A percentile compares a stretch with the other conserved stretches of the same genome.
Conservation (phyloP, 768 basidiomycete genomes). For the Tylopilus plumbeoviolaceoides region DNA sequence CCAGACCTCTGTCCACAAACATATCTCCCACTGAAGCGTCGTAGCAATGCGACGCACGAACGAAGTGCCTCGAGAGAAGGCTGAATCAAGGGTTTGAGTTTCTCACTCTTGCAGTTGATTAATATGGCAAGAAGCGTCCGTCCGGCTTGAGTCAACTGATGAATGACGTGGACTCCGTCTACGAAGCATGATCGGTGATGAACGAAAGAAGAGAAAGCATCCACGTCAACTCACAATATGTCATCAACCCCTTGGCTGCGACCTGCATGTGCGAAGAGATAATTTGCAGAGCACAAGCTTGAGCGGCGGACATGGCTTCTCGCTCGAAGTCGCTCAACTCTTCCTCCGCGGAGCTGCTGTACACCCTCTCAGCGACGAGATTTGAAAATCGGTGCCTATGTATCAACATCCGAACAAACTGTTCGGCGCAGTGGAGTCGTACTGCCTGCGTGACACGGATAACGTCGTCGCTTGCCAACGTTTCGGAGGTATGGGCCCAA, state of each 20-base stretch:
- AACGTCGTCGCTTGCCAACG: slow-evolving; percentile 78
- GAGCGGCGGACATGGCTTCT: slow-evolving; percentile 74
- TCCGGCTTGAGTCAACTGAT: slow-evolving; percentile 91
- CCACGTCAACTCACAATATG: slow-evolving; percentile 67
- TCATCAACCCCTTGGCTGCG: slow-evolving; percentile 88
- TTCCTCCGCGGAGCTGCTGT: slow-evolving; percentile 39
- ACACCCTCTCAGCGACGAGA: slow-evolving; percentile 65
- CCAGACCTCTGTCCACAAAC: slow-evolving; percentile 88
- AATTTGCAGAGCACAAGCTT: slow-evolving; percentile 76
- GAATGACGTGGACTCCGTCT: slow-evolving; percentile 95
- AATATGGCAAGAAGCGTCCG: slow-evolving; percentile 85
- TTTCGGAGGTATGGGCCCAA: slow-evolving; percentile 80
- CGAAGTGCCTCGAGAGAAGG: slow-evolving; percentile 81
- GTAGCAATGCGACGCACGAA: slow-evolving; percentile 82
- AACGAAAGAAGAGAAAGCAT: neutral
- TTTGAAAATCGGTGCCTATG: slow-evolving; percentile 85
- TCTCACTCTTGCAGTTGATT: slow-evolving; percentile 82
- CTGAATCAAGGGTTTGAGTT: slow-evolving; percentile 69
- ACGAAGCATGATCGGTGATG: slow-evolving; percentile 13
- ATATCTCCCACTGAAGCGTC: slow-evolving; percentile 88
- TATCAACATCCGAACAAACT: slow-evolving; percentile 83
- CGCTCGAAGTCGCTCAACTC: slow-evolving; percentile 67
- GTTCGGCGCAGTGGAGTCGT: slow-evolving; percentile 81
- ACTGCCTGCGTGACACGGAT: slow-evolving; percentile 88
- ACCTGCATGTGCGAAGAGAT: slow-evolving; percentile 80